A percentile compares a stretch with the other conserved stretches of the same genome.
These are phyloP conservation scores for Pseudocohnilembus persalinus DNA, from an alignment of 169 alveolate species.

Conservation along the genomic window DNA sequence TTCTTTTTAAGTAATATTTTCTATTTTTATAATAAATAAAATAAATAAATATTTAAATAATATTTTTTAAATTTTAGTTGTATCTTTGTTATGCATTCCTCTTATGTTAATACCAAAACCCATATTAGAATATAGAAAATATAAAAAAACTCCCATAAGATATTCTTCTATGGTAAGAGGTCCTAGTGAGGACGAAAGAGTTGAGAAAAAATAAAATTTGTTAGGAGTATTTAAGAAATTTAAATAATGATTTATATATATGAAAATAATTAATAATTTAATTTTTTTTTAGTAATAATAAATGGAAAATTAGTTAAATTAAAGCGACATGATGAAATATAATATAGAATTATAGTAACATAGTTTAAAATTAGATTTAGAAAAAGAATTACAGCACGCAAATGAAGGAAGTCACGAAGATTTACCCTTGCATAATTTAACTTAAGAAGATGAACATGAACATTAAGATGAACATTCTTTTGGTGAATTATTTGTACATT, in stretches of 20 bases:
- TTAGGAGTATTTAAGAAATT: constrained; percentile 15
- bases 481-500: constrained; percentile 71
- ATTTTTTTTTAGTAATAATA: background rate
- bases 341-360: constrained; percentile 15
- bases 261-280: background rate
- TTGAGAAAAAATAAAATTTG: constrained; percentile 40
- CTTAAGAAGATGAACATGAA: too few relatives aligned
- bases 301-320: too few relatives aligned
- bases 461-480: constrained; percentile 58
- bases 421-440: too few relatives aligned
- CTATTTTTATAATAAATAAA: background rate
- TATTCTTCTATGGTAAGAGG: constrained; percentile 2
- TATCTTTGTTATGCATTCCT: constrained; percentile 60
- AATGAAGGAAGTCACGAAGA: constrained; percentile 17
- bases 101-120: constrained; percentile 71
- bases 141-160: constrained; percentile 33
- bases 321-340: constrained; percentile 9
- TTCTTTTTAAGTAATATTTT: background rate
- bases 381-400: background rate
- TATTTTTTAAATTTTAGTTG: constrained; percentile 8
- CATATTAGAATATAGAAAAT: constrained; percentile 40
- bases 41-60: too few relatives aligned
- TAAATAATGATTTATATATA: too few relatives aligned
- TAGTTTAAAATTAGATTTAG: background rate
- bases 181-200: background rate